Conservation (phyloP, 805 yeast genomes). For the Alloascoidea africana region DNA sequence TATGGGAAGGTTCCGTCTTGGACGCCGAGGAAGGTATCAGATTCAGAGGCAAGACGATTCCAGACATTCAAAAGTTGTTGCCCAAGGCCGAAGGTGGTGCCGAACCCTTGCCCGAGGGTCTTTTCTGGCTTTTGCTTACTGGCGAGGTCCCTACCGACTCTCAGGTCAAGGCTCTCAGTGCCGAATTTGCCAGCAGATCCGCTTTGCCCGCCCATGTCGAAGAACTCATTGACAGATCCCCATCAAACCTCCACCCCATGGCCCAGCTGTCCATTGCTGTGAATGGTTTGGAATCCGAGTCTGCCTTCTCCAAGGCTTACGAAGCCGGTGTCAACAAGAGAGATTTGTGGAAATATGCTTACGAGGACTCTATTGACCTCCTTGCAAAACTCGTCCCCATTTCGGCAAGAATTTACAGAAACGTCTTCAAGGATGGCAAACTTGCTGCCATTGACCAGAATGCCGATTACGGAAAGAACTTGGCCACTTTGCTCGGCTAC, state of each 20-base stretch:
- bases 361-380: constrained; percentile 55
- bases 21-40: constrained; percentile 67
- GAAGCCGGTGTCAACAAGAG: constrained; percentile 53
- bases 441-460: constrained; percentile 35
- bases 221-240: constrained; percentile 46
- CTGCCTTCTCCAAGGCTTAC: constrained; percentile 57
- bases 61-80: constrained; percentile 50
- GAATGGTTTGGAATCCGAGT: constrained; percentile 56
- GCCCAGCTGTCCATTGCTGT: constrained; percentile 69
- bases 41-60: constrained; percentile 64
- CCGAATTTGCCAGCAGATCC: constrained; percentile 50
- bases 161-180: constrained; percentile 40
- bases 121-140: constrained; percentile 66
- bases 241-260: constrained; percentile 67
- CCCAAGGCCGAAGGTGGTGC: constrained; percentile 43
- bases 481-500: constrained; percentile 50
- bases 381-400: constrained; percentile 61
- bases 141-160: constrained; percentile 53
- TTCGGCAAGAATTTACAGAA: constrained; percentile 63
- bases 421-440: constrained; percentile 36
- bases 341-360: constrained; percentile 63
- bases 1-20: constrained; percentile 70
- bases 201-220: constrained; percentile 49
- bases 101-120: constrained; percentile 57
- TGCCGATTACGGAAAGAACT: constrained; percentile 62